Percentiles rank a stretch among this genome's conserved stretches.
These are phyloP conservation scores for Cutaneotrichosporon sp. DNA, from an alignment of 1,284 basidiomycete species.

Conservation along the genomic window DNA sequence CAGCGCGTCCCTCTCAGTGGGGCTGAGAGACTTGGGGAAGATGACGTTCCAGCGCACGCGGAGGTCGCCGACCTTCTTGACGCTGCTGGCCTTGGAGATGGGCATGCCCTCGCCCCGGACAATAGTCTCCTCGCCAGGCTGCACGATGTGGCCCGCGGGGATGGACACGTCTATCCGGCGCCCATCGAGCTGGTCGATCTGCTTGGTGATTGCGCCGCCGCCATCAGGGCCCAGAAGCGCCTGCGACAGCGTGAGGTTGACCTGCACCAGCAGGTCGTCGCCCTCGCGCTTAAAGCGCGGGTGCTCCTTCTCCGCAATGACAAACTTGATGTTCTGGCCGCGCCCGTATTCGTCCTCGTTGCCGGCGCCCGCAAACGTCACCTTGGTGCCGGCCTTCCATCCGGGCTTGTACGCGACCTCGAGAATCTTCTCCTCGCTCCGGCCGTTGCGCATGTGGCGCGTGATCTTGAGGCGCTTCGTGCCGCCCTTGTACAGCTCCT, in stretches of 20 bases:
- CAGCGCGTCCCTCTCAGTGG: slow-evolving; percentile 73
- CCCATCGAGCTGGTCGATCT: slow-evolving; percentile 72
- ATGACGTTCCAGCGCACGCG: slow-evolving; percentile 77
- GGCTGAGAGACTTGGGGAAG: slow-evolving; percentile 74
- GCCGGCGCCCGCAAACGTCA: slow-evolving; percentile 81
- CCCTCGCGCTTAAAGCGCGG: slow-evolving; percentile 70
- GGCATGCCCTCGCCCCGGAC: slow-evolving; percentile 86
- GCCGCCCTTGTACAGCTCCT: slow-evolving; percentile 86
- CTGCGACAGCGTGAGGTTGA: slow-evolving; percentile 75
- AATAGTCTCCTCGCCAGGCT: slow-evolving; percentile 71
- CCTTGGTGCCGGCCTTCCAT: slow-evolving; percentile 74
- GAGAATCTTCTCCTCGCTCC: slow-evolving; percentile 83
- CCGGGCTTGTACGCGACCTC: slow-evolving; percentile 80
- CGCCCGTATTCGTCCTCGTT: slow-evolving; percentile 76
- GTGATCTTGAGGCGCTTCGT: slow-evolving; percentile 89
- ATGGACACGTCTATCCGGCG: slow-evolving; percentile 67
- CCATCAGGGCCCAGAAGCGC: slow-evolving; percentile 63
- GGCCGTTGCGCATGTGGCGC: slow-evolving; percentile 68
- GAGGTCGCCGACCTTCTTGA: slow-evolving; percentile 76
- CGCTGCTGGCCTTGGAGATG: slow-evolving; percentile 71
- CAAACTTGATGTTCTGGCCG: slow-evolving; percentile 74
- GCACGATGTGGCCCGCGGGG: slow-evolving; percentile 69
- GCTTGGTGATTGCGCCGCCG: slow-evolving; percentile 54
- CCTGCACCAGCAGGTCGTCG: slow-evolving; percentile 68
- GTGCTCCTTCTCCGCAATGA: slow-evolving; percentile 88